A percentile compares a stretch with the other conserved stretches of the same genome.
phyloP scores from a whole-genome alignment of 345 rosid species.

The Populus ilicifolia region DNA sequence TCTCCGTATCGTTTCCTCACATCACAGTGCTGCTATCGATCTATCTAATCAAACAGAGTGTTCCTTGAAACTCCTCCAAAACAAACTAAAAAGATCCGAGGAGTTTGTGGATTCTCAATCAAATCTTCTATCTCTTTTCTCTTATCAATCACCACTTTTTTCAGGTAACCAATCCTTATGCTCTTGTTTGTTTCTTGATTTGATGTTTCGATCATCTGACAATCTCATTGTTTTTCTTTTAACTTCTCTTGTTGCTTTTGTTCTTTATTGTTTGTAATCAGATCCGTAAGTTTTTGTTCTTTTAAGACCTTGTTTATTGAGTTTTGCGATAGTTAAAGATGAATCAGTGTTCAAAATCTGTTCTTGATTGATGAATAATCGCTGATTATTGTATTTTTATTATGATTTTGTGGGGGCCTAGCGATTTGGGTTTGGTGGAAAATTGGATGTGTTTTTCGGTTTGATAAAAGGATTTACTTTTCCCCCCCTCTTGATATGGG shows the following conservation, averaged over 20 bases:
- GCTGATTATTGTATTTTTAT: not conserved
- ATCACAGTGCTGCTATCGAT: not conserved
- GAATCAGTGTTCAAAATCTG: not conserved
- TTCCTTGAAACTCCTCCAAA: constrained; percentile 3
- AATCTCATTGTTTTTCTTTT: not conserved
- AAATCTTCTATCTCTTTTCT: not conserved
- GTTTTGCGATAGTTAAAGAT: not conserved
- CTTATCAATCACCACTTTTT: not conserved
- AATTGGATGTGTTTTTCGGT: not conserved
- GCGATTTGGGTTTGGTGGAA: not conserved
- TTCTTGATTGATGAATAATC: not conserved
- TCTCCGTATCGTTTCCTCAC: not conserved
- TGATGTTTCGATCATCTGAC: not conserved
- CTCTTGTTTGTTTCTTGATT: not conserved
- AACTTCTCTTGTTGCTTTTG: not conserved
- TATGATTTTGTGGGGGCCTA: not conserved
- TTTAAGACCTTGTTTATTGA: not conserved
- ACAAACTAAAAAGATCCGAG: constrained; percentile 2
- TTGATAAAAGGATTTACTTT: not conserved
- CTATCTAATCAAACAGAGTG: not conserved
- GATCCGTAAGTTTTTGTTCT: not conserved
- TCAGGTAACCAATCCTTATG: not conserved
- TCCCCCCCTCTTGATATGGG: not conserved
- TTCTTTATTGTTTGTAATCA: not conserved
- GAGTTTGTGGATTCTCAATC: not conserved